A percentile compares a stretch with the other conserved stretches of the same genome.
Conservation (phyloP, 257 asterid genomes). For the Fraxinus anomala region DNA sequence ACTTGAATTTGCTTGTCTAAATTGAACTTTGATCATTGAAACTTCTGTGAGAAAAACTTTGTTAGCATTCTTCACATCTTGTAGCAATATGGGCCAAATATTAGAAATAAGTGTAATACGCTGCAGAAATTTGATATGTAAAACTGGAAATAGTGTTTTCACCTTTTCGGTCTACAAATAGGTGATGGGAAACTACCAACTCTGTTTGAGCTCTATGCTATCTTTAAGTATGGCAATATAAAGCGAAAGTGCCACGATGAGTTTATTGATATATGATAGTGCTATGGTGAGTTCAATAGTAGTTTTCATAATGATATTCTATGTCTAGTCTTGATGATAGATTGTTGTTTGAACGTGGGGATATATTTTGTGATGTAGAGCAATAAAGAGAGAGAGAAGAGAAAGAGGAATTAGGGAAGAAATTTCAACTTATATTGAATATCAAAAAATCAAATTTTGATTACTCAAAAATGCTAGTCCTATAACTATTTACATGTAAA, state of each 20-base stretch:
- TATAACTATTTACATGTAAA: too few species aligned
- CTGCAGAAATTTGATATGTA: neutral
- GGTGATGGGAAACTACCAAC: neutral
- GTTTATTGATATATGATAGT: neutral
- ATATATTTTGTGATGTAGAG: neutral
- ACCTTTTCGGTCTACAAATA: neutral
- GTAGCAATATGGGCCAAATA: slow-evolving; percentile 1
- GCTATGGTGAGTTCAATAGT: neutral
- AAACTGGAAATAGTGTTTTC: neutral
- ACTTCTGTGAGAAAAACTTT: neutral
- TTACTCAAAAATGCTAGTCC: too few species aligned
- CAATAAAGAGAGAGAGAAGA: neutral
- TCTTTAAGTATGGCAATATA: neutral
- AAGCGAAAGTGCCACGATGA: neutral
- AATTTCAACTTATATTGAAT: neutral
- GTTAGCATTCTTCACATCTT: slow-evolving; percentile 16
- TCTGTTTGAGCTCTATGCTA: neutral
- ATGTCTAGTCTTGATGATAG: too few species aligned
- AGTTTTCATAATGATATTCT: too few species aligned
- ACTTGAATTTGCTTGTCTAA: neutral
- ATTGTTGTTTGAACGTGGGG: neutral
- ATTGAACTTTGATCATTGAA: slow-evolving; percentile 1
- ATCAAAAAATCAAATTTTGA: too few species aligned
- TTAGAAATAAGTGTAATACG: neutral
- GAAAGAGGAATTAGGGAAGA: neutral